Evolutionary conservation across 2,329 filamentous ascomycete genomes (phyloP), one percentile per base, ranked within the genome.

Genomic region (Botrytis hyacinthi): DNA sequence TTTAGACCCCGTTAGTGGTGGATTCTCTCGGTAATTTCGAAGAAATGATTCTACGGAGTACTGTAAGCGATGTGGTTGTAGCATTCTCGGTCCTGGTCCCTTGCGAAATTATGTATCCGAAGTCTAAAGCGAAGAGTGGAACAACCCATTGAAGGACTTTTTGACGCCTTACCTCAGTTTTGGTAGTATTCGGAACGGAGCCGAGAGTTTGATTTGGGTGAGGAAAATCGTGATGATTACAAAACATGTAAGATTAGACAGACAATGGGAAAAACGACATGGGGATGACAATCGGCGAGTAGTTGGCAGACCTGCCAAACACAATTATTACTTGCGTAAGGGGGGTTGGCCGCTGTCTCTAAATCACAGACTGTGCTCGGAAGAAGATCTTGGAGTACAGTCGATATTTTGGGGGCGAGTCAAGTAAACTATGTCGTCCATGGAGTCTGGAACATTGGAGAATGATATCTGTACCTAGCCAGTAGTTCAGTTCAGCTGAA

Each of bases 11-110:
- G 66, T 42, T 57, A 32, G 66, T 68, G 16, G 40, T 51, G 37
- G 35, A 42, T 57, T 54, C 46, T 40, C 65, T 67, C 66, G 66
- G 66, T 32, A 68, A 68, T 57, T 68, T 51, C 48, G 12, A 68
- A 29, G n/a, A 46, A 70, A 14, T n/a, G 46, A 48, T 51, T 51
- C 46, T 44, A 57, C 14, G n/a, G n/a, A 57, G 51, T 9, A 66
- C 20, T 61, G 22, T 46, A 70, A 66, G 70, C 59, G 60, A 54
- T 54, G 37, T 71, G 70, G 60, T 66, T 57, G 35, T 71, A 66
- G 70, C 70, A 40, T 42, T 57, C 18, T 57, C 48, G 48, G 46
- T 35, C 65, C 46, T 14, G 26, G 65, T 32, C 48, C 22, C 35
- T 57, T 57, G 22, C 35, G 65, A 68, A 57, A 68, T 68, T 68